A percentile compares a stretch with the other conserved stretches of the same genome.
phyloP scores from a whole-genome alignment of 345 rosid genomes.

The Chamaenerion angustifolium region DNA sequence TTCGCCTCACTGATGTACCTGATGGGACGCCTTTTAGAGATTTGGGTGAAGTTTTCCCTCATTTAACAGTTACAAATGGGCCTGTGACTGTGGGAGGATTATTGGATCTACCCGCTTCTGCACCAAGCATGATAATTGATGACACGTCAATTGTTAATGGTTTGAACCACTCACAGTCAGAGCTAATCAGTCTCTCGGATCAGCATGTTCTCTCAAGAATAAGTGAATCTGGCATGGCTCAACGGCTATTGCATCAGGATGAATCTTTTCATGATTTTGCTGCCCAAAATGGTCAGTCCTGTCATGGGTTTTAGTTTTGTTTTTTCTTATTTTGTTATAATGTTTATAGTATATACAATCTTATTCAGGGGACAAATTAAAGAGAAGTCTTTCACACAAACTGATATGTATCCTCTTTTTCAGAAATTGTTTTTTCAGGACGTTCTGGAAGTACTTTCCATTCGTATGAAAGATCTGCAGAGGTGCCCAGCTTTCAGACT shows the following conservation, averaged over 20 bases:
- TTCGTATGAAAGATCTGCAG: no score
- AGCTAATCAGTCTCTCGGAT: constrained; percentile 18
- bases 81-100: constrained; percentile 23
- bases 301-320: not conserved
- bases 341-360: not conserved
- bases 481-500: constrained; percentile 9
- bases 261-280: constrained; percentile 28
- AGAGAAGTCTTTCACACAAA: not conserved
- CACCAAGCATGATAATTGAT: constrained; percentile 19
- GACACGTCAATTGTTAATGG: constrained; percentile 18
- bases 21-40: constrained; percentile 60
- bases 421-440: constrained; percentile 15
- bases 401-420: constrained; percentile 1
- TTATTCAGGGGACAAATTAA: not conserved
- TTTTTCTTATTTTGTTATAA: not conserved
- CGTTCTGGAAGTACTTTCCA: no score
- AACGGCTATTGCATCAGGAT: constrained; percentile 21
- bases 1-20: constrained; percentile 59
- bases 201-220: constrained; percentile 22
- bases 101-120: constrained; percentile 21
- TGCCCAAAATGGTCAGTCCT: constrained; percentile 32
- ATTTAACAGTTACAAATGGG: constrained; percentile 22
- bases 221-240: constrained; percentile 30
- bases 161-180: constrained; percentile 11
- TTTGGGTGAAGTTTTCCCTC: constrained; percentile 56